Conservation (phyloP, 140 eudicot species). For the Senecio squalidus region DNA sequence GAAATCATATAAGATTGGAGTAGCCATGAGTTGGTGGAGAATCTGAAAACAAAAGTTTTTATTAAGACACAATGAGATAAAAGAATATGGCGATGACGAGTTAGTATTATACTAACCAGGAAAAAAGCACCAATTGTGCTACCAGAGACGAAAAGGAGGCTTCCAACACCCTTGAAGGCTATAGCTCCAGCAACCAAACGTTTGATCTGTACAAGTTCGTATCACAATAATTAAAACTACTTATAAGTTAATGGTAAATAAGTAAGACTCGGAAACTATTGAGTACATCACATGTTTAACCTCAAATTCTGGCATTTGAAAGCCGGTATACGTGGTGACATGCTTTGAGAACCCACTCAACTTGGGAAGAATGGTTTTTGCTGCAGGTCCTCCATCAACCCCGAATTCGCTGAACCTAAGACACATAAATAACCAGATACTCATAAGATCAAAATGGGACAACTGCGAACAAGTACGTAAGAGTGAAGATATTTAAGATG, state of each 20-base stretch:
- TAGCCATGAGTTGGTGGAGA: slow-evolving; percentile 64
- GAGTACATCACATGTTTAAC: slow-evolving; percentile 22
- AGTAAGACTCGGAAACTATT: background rate
- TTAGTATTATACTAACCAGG: slow-evolving; percentile 40
- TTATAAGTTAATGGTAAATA: background rate
- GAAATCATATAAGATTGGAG: slow-evolving; percentile 88
- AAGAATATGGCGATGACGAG: background rate
- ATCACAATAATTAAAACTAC: background rate
- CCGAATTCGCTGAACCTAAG: slow-evolving; percentile 84
- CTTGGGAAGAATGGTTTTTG: slow-evolving; percentile 61
- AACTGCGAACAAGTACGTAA: too few species aligned
- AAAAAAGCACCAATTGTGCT: slow-evolving; percentile 78
- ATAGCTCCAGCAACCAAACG: slow-evolving; percentile 66
- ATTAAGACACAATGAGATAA: background rate
- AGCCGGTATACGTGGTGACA: slow-evolving; percentile 60
- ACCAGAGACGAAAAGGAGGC: slow-evolving; percentile 73
- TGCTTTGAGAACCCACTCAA: slow-evolving; percentile 54
- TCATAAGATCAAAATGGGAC: background rate
- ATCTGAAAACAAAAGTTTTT: slow-evolving; percentile 31
- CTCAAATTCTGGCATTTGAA: slow-evolving; percentile 69
- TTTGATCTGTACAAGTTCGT: slow-evolving; percentile 49
- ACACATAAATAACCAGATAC: slow-evolving; percentile 10
- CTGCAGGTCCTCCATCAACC: slow-evolving; percentile 83
- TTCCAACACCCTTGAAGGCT: slow-evolving; percentile 67
- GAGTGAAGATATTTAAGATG: too few species aligned